Evolutionary conservation across 768 basidiomycete species (phyloP).

Genomic region (Panellus pusillus): DNA sequence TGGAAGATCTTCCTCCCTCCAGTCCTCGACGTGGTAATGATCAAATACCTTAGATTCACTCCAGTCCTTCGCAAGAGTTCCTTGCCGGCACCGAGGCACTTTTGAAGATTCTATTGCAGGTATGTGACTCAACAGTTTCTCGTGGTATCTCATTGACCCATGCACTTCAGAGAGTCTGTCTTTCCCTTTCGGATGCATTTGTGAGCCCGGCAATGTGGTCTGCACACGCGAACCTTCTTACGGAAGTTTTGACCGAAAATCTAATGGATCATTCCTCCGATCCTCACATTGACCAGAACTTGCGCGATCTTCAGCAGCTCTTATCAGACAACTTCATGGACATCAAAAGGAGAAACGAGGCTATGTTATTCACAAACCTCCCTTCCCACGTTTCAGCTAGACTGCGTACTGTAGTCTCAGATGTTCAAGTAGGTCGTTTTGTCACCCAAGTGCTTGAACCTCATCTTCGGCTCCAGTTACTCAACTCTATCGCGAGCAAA

Average conservation of each 20-base stretch:
- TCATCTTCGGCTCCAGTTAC: constrained; percentile 42
- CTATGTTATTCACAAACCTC: constrained; percentile 70
- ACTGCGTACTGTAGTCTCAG: constrained; percentile 59
- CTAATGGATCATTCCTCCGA: constrained; percentile 31
- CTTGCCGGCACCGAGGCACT: constrained; percentile 53
- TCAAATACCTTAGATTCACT: constrained; percentile 44
- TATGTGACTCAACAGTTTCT: constrained; percentile 28
- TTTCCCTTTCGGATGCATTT: constrained; percentile 74
- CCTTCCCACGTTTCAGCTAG: constrained; percentile 60
- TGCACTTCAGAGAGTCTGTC: constrained; percentile 55
- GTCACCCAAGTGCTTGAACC: background rate
- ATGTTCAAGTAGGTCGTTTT: constrained; percentile 44
- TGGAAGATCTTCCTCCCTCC: background rate
- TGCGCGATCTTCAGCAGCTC: constrained; percentile 44
- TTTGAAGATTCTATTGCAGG: constrained; percentile 62
- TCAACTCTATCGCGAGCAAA: constrained; percentile 72
- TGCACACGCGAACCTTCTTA: constrained; percentile 47
- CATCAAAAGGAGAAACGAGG: constrained; percentile 76
- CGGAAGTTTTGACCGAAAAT: constrained; percentile 47
- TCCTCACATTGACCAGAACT: constrained; percentile 38
- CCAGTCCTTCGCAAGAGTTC: constrained; percentile 54
- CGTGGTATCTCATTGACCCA: background rate
- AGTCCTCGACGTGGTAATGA: background rate
- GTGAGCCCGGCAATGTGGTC: constrained; percentile 73
- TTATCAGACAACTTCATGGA: constrained; percentile 65